Conservation (phyloP, 345 rosid genomes). For the Eucalyptus decipiens region DNA sequence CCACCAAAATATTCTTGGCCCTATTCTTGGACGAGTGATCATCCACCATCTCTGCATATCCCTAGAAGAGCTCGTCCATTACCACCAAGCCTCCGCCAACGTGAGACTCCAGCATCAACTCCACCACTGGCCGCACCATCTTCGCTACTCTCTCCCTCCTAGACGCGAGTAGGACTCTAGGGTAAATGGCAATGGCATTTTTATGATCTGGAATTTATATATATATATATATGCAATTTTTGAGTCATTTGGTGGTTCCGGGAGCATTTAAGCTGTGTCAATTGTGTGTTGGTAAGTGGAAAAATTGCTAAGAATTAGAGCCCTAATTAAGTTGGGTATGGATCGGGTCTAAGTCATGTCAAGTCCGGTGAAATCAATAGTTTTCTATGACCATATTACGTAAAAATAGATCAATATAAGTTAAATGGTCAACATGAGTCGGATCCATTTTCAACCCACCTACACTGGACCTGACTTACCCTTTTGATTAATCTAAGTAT, state of each 20-base stretch:
- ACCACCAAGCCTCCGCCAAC: slow-evolving; percentile 22
- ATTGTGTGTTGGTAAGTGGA: background rate
- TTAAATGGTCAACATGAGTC: accelerated
- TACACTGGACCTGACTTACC: background rate
- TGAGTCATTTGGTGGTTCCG: background rate
- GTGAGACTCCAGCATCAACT: slow-evolving; percentile 46
- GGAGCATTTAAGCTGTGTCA: background rate
- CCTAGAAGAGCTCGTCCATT: background rate
- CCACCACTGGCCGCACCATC: slow-evolving; percentile 61
- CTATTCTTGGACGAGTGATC: slow-evolving; percentile 14
- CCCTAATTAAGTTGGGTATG: background rate
- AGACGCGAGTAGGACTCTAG: background rate
- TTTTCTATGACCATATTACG: background rate
- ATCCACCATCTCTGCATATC: background rate
- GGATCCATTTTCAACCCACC: background rate
- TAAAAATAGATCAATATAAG: background rate
- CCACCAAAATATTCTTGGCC: slow-evolving; percentile 18
- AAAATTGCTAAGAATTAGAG: background rate
- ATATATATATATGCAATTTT: background rate
- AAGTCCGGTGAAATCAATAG: background rate
- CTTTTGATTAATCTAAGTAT: background rate
- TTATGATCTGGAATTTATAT: too few relatives aligned
- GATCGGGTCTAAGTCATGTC: background rate
- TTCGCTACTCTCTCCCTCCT: slow-evolving; percentile 32
- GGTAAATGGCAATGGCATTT: background rate